These are phyloP conservation scores for Vachellia collinsii DNA, from an alignment of 306 rosid genomes.

Conservation along the genomic window DNA sequence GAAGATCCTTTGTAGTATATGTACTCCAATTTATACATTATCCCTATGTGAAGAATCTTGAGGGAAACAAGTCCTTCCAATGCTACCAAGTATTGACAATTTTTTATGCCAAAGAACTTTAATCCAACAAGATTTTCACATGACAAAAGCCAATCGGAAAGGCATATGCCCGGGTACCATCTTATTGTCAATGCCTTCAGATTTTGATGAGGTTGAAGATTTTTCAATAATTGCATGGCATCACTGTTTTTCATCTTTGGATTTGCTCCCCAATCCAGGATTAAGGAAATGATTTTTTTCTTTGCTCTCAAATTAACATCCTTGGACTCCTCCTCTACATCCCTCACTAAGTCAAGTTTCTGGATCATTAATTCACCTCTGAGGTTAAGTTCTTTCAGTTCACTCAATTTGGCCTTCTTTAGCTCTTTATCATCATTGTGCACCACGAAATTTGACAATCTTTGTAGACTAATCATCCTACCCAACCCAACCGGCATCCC, in stretches of 20 bases:
- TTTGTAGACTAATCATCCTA: neutral
- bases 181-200: neutral
- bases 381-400: neutral
- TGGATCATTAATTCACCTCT: neutral
- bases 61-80: neutral
- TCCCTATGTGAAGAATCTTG: rapidly evolving
- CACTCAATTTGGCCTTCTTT: neutral
- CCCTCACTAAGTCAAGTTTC: neutral
- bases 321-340: neutral
- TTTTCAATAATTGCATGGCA: neutral
- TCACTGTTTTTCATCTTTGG: neutral
- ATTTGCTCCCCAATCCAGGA: rapidly evolving
- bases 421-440: too few species aligned
- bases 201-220: neutral
- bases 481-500: neutral
- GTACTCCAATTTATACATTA: neutral
- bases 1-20: neutral
- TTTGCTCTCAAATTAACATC: neutral
- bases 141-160: neutral
- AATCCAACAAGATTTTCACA: neutral
- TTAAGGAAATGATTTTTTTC: neutral
- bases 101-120: rapidly evolving
- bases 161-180: neutral
- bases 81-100: too few species aligned
- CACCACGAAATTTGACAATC: neutral